phyloP scores from a whole-genome alignment of 176 grass and related monocot species.

The Pharus latifolius region DNA sequence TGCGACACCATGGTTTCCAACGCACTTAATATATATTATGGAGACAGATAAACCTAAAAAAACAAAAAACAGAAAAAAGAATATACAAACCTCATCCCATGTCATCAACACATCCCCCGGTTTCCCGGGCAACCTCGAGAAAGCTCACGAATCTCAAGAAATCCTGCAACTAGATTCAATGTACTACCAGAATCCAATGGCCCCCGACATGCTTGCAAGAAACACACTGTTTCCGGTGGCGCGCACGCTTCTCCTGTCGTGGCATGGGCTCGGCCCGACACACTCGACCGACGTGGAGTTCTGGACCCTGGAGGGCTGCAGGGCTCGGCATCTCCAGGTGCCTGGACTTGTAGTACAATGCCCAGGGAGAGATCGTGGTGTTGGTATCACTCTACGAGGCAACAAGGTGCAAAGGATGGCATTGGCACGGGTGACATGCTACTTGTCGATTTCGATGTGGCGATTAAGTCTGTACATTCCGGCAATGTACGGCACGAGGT shows the following conservation, averaged over 20 bases:
- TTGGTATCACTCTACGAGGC: too few relatives aligned
- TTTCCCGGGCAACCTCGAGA: not conserved
- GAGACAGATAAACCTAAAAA: too few relatives aligned
- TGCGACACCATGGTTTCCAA: too few relatives aligned
- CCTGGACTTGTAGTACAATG: conserved; percentile 43
- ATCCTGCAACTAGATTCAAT: not conserved
- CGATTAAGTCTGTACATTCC: conserved; percentile 36
- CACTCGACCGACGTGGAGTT: conserved; percentile 13
- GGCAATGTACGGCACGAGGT: conserved; percentile 17
- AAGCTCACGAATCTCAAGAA: not conserved
- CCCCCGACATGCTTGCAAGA: not conserved
- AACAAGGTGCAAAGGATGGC: not conserved
- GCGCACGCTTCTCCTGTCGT: too few relatives aligned
- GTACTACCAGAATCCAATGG: not conserved
- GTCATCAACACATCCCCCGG: too few relatives aligned
- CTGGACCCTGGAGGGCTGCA: conserved; percentile 33
- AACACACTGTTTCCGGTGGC: not conserved
- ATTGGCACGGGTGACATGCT: not conserved
- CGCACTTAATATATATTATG: too few relatives aligned
- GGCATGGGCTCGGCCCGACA: not conserved
- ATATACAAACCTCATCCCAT: too few relatives aligned
- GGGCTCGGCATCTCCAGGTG: conserved; percentile 40
- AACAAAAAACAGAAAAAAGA: too few relatives aligned
- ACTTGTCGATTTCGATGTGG: conserved; percentile 16
- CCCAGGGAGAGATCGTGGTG: conserved; percentile 28